phyloP scores from a whole-genome alignment of 208 protist species.

The Leishmania martiniquensis region DNA sequence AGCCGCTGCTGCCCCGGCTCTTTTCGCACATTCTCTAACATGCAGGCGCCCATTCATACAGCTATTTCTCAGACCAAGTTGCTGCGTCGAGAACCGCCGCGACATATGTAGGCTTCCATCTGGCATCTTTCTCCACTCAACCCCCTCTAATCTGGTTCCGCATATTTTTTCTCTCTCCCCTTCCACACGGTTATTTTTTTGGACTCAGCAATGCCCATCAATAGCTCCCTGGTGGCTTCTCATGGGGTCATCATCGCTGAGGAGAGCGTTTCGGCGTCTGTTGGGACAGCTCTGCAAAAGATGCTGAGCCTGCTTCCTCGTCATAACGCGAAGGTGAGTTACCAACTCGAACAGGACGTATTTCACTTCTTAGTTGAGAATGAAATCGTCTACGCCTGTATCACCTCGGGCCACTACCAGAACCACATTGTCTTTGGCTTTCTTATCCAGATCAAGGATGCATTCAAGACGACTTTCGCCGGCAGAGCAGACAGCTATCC shows the following conservation, averaged over 20 bases:
- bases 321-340: constrained; percentile 78
- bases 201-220: constrained; percentile 40
- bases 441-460: constrained; percentile 59
- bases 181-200: background rate
- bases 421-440: constrained; percentile 71
- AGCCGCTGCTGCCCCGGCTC: background rate
- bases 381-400: constrained; percentile 79
- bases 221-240: constrained; percentile 58
- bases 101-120: background rate
- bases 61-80: background rate
- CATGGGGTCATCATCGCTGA: constrained; percentile 50
- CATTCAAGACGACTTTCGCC: constrained; percentile 72
- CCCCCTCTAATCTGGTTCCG: background rate
- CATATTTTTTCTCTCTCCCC: background rate
- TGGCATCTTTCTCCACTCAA: background rate
- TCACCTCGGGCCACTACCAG: constrained; percentile 53
- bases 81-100: background rate
- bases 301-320: constrained; percentile 78
- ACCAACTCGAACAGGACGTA: constrained; percentile 68
- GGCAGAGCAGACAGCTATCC: constrained; percentile 60
- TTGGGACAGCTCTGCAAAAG: constrained; percentile 45
- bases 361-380: constrained; percentile 90
- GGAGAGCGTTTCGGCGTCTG: constrained; percentile 46
- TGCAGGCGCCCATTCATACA: background rate
- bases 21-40: background rate